Evolutionary conservation across 441 rosid genomes (phyloP).

Genomic region (Populus hybrid): DNA sequence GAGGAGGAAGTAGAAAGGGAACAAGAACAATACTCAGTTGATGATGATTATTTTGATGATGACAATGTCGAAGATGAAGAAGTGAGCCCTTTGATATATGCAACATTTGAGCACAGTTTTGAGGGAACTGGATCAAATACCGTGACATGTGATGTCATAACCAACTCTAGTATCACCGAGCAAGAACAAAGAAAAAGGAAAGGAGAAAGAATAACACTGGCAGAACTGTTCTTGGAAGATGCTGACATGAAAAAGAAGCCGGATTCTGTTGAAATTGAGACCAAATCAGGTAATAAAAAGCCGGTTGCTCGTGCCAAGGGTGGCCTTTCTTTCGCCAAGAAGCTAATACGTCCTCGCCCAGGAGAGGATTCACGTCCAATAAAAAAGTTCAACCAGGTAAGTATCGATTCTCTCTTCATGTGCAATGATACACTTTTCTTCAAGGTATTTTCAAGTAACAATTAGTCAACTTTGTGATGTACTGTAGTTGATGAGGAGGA

Average conservation of each 20-base stretch:
- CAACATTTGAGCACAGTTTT: slow-evolving; percentile 29
- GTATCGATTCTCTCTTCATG: background rate
- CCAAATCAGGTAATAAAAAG: slow-evolving; percentile 30
- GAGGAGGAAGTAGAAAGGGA: slow-evolving; percentile 29
- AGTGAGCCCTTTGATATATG: slow-evolving; percentile 54
- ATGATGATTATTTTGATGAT: slow-evolving; percentile 24
- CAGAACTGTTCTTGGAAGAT: slow-evolving; percentile 77
- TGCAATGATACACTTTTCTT: background rate
- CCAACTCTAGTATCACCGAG: slow-evolving; percentile 1
- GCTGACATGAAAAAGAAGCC: slow-evolving; percentile 36
- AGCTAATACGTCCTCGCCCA: slow-evolving; percentile 42
- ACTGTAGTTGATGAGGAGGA: slow-evolving; percentile 67
- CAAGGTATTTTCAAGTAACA: background rate
- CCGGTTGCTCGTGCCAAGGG: slow-evolving; percentile 24
- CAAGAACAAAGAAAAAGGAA: slow-evolving; percentile 31
- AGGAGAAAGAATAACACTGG: slow-evolving; percentile 66
- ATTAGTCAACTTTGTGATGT: background rate
- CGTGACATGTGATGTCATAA: background rate
- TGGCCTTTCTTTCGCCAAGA: slow-evolving; percentile 52
- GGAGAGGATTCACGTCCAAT: slow-evolving; percentile 62
- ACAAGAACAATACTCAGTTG: slow-evolving; percentile 18
- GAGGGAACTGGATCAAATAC: slow-evolving; percentile 16
- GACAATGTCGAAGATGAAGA: slow-evolving; percentile 42
- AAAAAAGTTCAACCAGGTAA: slow-evolving; percentile 62
- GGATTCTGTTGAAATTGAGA: slow-evolving; percentile 11